Evolutionary conservation across 2,329 filamentous ascomycete species (phyloP), one percentile per base, ranked within the genome.

Genomic region (Aspergillus puulaauensis): DNA sequence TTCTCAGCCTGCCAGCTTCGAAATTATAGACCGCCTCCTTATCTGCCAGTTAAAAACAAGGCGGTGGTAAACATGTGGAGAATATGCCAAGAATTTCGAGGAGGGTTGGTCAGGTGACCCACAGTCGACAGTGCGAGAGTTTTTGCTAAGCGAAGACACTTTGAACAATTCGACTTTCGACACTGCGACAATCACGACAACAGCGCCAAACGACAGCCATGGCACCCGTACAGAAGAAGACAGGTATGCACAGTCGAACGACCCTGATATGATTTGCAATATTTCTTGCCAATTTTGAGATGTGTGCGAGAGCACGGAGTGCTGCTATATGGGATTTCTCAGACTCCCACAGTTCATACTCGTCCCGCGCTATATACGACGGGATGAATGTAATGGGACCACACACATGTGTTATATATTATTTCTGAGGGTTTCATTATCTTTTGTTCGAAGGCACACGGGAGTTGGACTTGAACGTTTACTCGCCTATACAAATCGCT

Each of bases 171-270:
- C 64, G 70, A 73, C 67, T 64, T 64, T 70, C 67, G 71, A 76
- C 73, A 73, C 70, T 72, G 73, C 73, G 74, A 76, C 72, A 75
- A 75, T 70, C 70, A 76, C 66, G 69, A 74, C 71, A 69, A 73
- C 70, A 72, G 70, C 75, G 71, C 67, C 70, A 68, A 72, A 75
- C 73, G 74, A 76, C 73, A 77, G 75, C 74, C 70, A 79, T 79
- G 77, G 77, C 76, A 68, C 77, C 77, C 68, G 67, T 65, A 62
- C 75, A 76, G 61, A 78, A 69, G 69, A 79, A 79, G 75, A 76
- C 78, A 77, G 75, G 78, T 80, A 72, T 64, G 72, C 57, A 43
- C 52, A 58, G 57, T 53, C 56, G 41, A 59, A 53, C 58, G 64
- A 52, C 57, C 52, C 52, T 43, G 50, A 61, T 56, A 48, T 61